Evolutionary conservation across 2,329 filamentous ascomycete species (phyloP).

Genomic region (Fusarium pilosicola): DNA sequence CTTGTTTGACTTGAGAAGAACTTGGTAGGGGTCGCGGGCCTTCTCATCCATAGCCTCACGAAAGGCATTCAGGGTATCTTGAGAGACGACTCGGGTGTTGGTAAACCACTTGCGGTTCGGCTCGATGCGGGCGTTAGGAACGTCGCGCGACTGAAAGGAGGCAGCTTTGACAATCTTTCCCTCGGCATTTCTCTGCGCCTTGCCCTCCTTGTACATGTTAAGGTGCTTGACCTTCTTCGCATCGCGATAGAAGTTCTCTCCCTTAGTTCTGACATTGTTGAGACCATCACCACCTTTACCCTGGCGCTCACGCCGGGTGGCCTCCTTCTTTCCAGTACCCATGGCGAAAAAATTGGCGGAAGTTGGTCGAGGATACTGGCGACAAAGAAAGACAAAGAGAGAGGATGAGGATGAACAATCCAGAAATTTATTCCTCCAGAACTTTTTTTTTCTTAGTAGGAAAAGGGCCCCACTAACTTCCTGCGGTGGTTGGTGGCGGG

Average conservation of each 20-base stretch:
- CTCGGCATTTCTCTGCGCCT: constrained; percentile 80
- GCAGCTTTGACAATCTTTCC: constrained; percentile 89
- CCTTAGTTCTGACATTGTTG: constrained; percentile 91
- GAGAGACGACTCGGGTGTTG: constrained; percentile 89
- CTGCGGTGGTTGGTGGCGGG: constrained; percentile 40
- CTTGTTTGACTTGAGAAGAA: constrained; percentile 97
- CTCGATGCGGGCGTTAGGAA: constrained; percentile 87
- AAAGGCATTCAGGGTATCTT: constrained; percentile 87
- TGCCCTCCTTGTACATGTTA: constrained; percentile 91
- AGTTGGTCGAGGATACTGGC: constrained; percentile 36
- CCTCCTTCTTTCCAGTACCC: constrained; percentile 94
- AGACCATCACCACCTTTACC: constrained; percentile 88
- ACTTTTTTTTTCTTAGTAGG: constrained; percentile 42
- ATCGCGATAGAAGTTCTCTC: constrained; percentile 94
- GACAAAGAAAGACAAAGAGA: constrained; percentile 25
- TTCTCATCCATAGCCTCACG: constrained; percentile 92
- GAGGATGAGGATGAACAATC: constrained; percentile 33
- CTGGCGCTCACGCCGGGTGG: constrained; percentile 82
- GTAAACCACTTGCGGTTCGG: constrained; percentile 98
- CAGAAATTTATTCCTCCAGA: constrained; percentile 42
- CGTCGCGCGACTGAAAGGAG: constrained; percentile 82
- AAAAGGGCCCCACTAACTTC: constrained; percentile 39
- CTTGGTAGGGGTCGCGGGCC: constrained; percentile 88
- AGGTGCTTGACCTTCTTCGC: constrained; percentile 90
- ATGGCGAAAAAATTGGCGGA: constrained; percentile 59